Evolutionary conservation across 2,329 filamentous ascomycete species (phyloP).

Genomic region (Magnaporthales sp.): DNA sequence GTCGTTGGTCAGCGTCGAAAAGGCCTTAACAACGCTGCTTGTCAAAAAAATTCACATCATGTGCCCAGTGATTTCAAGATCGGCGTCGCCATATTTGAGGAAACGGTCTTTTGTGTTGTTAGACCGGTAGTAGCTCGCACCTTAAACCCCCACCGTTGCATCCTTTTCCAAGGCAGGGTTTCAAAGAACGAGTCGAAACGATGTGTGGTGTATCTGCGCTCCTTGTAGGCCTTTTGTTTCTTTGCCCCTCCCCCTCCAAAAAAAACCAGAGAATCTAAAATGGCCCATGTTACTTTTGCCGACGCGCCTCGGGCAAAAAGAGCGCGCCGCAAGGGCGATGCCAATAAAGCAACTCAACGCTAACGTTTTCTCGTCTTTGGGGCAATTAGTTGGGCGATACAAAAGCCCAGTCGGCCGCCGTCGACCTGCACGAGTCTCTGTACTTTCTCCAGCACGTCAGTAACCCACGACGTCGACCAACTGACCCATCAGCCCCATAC

Average conservation of each 20-base stretch:
- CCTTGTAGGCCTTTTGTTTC: neutral
- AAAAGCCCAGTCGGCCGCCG: slow-evolving; percentile 23
- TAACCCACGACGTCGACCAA: neutral
- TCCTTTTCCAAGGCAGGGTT: neutral
- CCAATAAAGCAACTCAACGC: neutral
- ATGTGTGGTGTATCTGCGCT: neutral
- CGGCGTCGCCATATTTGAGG: neutral
- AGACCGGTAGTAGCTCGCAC: neutral
- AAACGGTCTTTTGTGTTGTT: neutral
- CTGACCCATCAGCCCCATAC: neutral
- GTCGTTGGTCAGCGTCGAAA: neutral
- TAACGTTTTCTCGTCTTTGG: neutral
- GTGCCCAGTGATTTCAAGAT: neutral
- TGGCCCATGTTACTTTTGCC: neutral
- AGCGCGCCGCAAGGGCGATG: neutral
- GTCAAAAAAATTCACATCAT: neutral
- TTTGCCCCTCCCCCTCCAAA: neutral
- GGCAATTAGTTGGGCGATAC: neutral
- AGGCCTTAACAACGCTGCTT: neutral
- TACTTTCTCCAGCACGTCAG: slow-evolving; percentile 53
- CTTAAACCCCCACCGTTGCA: neutral
- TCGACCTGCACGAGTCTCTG: slow-evolving; percentile 62
- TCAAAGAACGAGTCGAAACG: neutral
- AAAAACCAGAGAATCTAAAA: neutral
- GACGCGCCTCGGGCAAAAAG: neutral